phyloP scores from a whole-genome alignment of 31 red algal species.

The Bonnemaisonia californica region DNA sequence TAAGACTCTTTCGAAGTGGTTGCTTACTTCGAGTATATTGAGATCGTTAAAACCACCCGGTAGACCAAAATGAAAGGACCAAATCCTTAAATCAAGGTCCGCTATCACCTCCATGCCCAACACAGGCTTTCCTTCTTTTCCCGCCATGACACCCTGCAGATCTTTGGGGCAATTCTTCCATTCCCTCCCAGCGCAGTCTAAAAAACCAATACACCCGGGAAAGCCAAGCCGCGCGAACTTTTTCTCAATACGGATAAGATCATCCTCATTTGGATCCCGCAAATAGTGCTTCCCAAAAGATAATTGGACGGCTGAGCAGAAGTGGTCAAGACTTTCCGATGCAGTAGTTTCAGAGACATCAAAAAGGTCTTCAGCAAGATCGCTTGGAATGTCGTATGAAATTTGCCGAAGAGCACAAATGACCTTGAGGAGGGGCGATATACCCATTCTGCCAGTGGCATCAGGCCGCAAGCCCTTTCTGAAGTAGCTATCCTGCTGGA shows the following conservation, averaged over 20 bases:
- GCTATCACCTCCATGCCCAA: slow-evolving; percentile 37
- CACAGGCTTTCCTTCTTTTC: slow-evolving; percentile 23
- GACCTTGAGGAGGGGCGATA: no score
- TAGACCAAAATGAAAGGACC: slow-evolving; percentile 42
- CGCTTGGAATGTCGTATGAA: no score
- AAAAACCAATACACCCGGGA: slow-evolving; percentile 32
- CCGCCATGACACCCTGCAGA: slow-evolving; percentile 19
- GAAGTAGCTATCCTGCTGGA: slow-evolving; percentile 13
- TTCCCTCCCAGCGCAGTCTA: slow-evolving; percentile 32
- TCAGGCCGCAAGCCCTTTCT: no score
- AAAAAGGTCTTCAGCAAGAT: no score
- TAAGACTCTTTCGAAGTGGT: slow-evolving; percentile 12
- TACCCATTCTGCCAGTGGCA: no score
- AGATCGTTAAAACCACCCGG: slow-evolving; percentile 27
- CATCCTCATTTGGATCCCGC: not conserved
- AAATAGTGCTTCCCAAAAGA: slow-evolving; percentile 5
- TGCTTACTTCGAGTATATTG: slow-evolving; percentile 37
- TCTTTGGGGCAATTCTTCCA: slow-evolving; percentile 41
- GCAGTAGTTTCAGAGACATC: no score
- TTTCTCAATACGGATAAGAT: slow-evolving; percentile 16
- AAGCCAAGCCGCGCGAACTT: slow-evolving; percentile 32
- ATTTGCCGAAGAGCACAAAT: no score
- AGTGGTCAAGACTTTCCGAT: no score
- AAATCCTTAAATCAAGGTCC: slow-evolving; percentile 34
- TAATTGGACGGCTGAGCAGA: no score